Evolutionary conservation across 2,329 filamentous ascomycete species (phyloP).

Genomic region (Chrysoporthe deuterocubensis): DNA sequence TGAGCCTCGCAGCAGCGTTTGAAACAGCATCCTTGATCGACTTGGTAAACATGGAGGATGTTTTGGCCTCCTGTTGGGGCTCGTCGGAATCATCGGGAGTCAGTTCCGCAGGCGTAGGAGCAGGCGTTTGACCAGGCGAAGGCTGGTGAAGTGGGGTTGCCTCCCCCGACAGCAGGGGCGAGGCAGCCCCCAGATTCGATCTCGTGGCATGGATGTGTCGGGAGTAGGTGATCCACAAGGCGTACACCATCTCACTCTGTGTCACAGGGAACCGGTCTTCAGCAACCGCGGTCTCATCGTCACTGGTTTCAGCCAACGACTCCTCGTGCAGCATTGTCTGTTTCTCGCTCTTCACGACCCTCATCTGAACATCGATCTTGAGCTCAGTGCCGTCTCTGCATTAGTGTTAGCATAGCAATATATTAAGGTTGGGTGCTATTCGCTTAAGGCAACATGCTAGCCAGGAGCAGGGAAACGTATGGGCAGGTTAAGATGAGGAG

Average conservation of each 20-base stretch:
- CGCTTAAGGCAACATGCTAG: not conserved
- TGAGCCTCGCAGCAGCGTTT: constrained; percentile 58
- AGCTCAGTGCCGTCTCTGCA: constrained; percentile 92
- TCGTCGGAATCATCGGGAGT: constrained; percentile 56
- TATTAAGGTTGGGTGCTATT: no score
- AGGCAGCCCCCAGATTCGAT: constrained; percentile 61
- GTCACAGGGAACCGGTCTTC: constrained; percentile 52
- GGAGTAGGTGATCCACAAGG: constrained; percentile 96
- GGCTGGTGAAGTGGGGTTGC: constrained; percentile 78
- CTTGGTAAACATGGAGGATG: constrained; percentile 55
- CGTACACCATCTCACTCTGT: constrained; percentile 83
- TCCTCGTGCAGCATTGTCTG: constrained; percentile 63
- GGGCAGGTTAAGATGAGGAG: not conserved
- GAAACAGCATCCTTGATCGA: constrained; percentile 62
- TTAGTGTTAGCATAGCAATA: not conserved
- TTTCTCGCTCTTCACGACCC: constrained; percentile 89
- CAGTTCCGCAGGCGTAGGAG: constrained; percentile 61
- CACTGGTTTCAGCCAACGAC: constrained; percentile 65
- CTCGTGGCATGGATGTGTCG: constrained; percentile 83
- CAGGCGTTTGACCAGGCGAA: constrained; percentile 69
- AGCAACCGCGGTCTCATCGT: constrained; percentile 51
- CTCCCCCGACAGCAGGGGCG: constrained; percentile 65
- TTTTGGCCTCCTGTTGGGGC: constrained; percentile 46
- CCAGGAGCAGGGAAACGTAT: not conserved
- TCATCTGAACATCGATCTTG: constrained; percentile 94